These are phyloP conservation scores for Backusella sp. DNA, from an alignment of 192 early-diverging fungal species.

Conservation along the genomic window DNA sequence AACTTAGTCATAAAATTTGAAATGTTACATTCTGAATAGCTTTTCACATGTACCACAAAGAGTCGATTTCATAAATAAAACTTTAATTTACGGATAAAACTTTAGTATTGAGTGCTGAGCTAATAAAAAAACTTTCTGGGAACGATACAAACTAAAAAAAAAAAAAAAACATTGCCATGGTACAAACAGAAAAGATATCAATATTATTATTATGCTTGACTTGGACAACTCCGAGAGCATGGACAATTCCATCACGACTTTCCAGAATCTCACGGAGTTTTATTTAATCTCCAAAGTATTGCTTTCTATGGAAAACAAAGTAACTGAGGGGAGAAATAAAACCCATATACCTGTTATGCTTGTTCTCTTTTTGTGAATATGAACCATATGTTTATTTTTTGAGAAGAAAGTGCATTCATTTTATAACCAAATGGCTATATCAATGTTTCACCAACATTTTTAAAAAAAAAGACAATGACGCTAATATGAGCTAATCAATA, in stretches of 20 bases:
- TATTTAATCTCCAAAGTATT: neutral
- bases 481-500: neutral
- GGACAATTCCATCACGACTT: neutral
- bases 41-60: neutral
- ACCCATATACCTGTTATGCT: neutral
- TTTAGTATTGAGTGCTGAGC: neutral
- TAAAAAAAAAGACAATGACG: neutral
- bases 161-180: neutral
- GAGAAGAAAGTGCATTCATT: too few relatives aligned
- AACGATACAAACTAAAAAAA: neutral
- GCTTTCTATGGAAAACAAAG: neutral
- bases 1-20: neutral
- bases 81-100: neutral
- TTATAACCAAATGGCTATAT: neutral
- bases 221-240: neutral
- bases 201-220: neutral
- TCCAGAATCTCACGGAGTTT: neutral
- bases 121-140: neutral
- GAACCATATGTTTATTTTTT: too few relatives aligned
- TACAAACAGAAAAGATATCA: neutral
- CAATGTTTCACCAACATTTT: neutral
- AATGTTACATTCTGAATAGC: neutral
- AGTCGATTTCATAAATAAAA: neutral
- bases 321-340: neutral
- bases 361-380: too few relatives aligned